Base-by-base conservation (phyloP, 129 eudicot genomes). In the Arctium lappa region DNA sequence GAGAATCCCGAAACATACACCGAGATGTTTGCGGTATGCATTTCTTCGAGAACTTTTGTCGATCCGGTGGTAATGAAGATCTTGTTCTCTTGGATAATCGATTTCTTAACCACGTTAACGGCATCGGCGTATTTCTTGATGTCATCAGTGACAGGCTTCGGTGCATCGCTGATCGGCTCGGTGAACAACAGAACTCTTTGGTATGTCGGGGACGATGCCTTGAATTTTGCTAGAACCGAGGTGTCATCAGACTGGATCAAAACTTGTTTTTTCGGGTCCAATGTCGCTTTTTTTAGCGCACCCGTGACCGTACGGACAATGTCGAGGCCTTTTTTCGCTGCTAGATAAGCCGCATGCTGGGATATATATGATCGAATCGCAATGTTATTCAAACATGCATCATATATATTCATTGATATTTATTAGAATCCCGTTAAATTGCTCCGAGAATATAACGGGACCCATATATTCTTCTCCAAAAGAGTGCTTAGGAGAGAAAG, bases 261-360 rank as follows among this genome's bases (percentile, higher is more conserved):
- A 72, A 96, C 91, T 80, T 84, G 85, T 73, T 89, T 97, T 82
- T 90, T 89, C 29, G 90, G 86, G 80, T 96, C 91, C 30, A 93
- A 76, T 39, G 89, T 86, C 16, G 94, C 94, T 15, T 96, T 90
- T 46, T 80, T 87, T 32, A 93, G 87, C 16, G 98, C 94, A 0
- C 9, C 53, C 6, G 76, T 81, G 76, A 90, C 91, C 0, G 87
- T 80, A 2, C 75, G 82, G 11, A 90, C 81, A 16, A 96, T 80
- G 88, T 88, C 94, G 0, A 93, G 89, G n/a, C 94, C 94, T 75
- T 91, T 88, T 78, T 86, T 87, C 27, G 97, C 81, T 75, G 97
- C 99, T 40, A 93, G 86, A 86, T 86, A 91, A 18, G 95, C 91
- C 29, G 99, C 97, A 34, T 93, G 87, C 99, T 95, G 83, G 39